These are phyloP conservation scores for Grosmannia penicillata DNA, from an alignment of 2,329 filamentous ascomycete species.

Conservation along the genomic window DNA sequence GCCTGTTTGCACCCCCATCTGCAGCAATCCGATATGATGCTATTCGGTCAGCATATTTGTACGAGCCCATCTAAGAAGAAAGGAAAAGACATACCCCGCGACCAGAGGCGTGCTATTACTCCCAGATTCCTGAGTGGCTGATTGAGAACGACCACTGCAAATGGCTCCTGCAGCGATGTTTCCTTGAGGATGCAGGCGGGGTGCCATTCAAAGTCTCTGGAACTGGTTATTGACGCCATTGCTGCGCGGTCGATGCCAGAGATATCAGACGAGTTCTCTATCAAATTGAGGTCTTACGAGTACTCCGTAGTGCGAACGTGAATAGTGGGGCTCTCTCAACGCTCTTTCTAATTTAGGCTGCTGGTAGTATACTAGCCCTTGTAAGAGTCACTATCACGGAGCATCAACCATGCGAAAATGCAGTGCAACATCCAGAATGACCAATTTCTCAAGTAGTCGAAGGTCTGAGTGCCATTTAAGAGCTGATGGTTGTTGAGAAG, in stretches of 20 bases:
- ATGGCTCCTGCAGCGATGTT: constrained; percentile 7
- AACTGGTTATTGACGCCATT: constrained; percentile 1
- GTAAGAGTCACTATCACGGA: too few relatives aligned
- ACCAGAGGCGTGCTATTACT: constrained; percentile 34
- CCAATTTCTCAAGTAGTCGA: too few relatives aligned
- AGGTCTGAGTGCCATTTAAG: too few relatives aligned
- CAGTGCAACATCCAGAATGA: too few relatives aligned
- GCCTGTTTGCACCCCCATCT: constrained; percentile 77
- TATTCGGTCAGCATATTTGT: background rate
- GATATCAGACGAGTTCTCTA: too few relatives aligned
- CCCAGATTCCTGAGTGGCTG: constrained; percentile 31
- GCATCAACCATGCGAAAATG: too few relatives aligned
- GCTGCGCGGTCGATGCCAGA: background rate
- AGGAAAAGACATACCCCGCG: constrained; percentile 23
- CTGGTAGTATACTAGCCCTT: too few relatives aligned
- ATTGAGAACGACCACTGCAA: constrained; percentile 35
- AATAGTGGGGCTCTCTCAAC: too few relatives aligned
- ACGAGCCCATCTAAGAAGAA: background rate
- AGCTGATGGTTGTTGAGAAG: too few relatives aligned
- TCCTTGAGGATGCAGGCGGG: constrained; percentile 11
- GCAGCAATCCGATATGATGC: constrained; percentile 48
- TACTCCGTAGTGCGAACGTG: too few relatives aligned
- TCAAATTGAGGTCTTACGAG: too few relatives aligned
- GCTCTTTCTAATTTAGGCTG: too few relatives aligned
- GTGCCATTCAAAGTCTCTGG: constrained; percentile 11